A percentile compares a stretch with the other conserved stretches of the same genome.
These are phyloP conservation scores for Parascedosporium putredinis DNA, from an alignment of 2,329 filamentous ascomycete species.

Conservation along the genomic window DNA sequence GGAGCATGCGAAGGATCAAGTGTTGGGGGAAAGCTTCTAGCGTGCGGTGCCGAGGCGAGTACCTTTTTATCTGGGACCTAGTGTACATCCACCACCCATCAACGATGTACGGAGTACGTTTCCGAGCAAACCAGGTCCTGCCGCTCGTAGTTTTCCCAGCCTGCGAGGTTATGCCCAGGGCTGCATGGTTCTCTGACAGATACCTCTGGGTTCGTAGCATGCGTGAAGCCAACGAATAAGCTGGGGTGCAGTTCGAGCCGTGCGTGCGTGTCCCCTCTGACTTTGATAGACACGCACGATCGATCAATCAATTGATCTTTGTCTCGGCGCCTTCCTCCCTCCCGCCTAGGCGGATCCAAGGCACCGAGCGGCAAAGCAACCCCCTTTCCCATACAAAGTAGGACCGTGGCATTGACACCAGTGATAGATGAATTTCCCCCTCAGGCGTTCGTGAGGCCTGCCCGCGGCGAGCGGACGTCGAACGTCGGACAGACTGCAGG, in stretches of 20 bases:
- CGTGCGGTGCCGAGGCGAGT: no score
- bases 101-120: no score
- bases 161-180: no score
- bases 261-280: not conserved
- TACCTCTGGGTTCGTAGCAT: no score
- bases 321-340: not conserved
- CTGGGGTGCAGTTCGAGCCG: not conserved
- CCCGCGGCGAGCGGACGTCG: not conserved
- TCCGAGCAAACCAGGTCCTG: not conserved
- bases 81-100: no score
- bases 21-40: no score
- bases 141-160: no score
- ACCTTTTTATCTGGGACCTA: no score
- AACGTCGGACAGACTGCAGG: not conserved
- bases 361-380: not conserved
- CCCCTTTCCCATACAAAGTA: not conserved
- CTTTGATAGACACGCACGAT: no score
- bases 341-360: not conserved
- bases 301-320: not conserved
- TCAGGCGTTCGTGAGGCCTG: not conserved
- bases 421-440: not conserved
- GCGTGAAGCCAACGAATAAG: no score
- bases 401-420: not conserved
- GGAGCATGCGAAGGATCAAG: no score
- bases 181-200: no score